phyloP scores from a whole-genome alignment of 768 basidiomycete genomes.

The Royoungia palumana region DNA sequence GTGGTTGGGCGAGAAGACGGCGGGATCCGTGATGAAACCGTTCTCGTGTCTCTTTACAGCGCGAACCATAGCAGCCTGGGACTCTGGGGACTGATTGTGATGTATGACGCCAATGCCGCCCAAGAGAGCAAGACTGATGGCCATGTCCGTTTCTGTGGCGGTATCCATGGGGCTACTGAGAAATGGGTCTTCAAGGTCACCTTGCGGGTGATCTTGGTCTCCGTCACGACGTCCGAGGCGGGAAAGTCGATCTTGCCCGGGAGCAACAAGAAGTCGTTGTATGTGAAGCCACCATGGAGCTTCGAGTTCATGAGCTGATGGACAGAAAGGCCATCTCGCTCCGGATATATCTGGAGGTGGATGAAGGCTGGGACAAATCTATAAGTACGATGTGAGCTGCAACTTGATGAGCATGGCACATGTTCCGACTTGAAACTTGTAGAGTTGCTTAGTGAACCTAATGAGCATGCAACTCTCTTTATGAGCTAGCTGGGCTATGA shows the following conservation, averaged over 20 bases:
- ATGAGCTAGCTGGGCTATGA: too few species aligned
- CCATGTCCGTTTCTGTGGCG: slow-evolving; percentile 94
- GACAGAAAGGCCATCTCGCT: slow-evolving; percentile 80
- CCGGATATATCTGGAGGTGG: slow-evolving; percentile 67
- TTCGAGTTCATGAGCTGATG: slow-evolving; percentile 84
- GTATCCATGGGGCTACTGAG: slow-evolving; percentile 99
- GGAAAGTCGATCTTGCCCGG: slow-evolving; percentile 96
- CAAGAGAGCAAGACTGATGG: slow-evolving; percentile 88
- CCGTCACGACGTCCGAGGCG: slow-evolving; percentile 73
- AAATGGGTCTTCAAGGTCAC: slow-evolving; percentile 93
- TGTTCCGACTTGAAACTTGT: too few species aligned
- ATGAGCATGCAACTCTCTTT: too few species aligned
- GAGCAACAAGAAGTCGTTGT: slow-evolving; percentile 94
- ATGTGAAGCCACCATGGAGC: slow-evolving; percentile 88
- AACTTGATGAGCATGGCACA: too few species aligned
- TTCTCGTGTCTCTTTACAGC: slow-evolving; percentile 98
- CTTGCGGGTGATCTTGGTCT: slow-evolving; percentile 87
- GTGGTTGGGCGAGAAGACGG: slow-evolving; percentile 77
- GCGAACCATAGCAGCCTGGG: slow-evolving; percentile 95
- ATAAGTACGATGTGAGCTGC: too few species aligned
- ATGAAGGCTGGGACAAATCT: too few species aligned
- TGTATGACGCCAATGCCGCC: slow-evolving; percentile 99
- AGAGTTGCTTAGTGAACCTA: too few species aligned
- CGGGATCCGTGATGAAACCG: slow-evolving; percentile 94
- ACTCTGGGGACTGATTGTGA: slow-evolving; percentile 82